Evolutionary conservation across 345 rosid species (phyloP), one percentile per base, ranked within the genome.

Genomic region (Physaria fendleri): DNA sequence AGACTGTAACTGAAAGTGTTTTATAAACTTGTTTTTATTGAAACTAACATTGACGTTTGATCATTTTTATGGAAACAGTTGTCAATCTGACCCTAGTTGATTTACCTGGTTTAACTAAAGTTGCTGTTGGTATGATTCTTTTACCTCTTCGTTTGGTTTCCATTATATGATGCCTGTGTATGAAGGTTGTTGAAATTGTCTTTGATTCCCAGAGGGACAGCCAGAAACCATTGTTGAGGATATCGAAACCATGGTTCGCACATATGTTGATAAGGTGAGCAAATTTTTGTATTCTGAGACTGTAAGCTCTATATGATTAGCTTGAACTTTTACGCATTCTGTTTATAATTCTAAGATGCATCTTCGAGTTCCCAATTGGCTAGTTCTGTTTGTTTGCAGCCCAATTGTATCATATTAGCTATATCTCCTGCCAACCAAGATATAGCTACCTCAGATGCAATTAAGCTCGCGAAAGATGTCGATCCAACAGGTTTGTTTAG

Each of bases 381-480:
- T 24, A 5, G 1, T 8, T 60, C 4, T 56, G 29, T 35, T 55
- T 22, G 45, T 55, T 80, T 66, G 66, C 75, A 92, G 98, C 97
- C 96, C 42, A 92, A 88, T 56, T 75, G 86, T 66, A 55, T 92
- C 74, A 92, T 92, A 62, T 78, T 92, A 33, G 98, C 98, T 13
- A 88, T 88, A 78, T 82, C 98, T 53, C 98, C 98, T 35, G 98
- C 98, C 23, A 92, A 92, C 73, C 96, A 92, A 73, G 98, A 92
- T 66, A 84, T 92, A 14, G 98, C 98, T 3, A 88, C 98, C 9
- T 92, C 98, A 0, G 98, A 92, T 80, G 97, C 98, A 25, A 92
- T 92, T 59, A 88, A 86, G 65, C 87, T 88, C 32, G 76, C 94
- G 0, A 77, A 89, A 65, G 97, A 88, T 75, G 98, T 88, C 32